Conservation (phyloP, 352 stramenopile species). For the Phytophthora uliginosa region DNA sequence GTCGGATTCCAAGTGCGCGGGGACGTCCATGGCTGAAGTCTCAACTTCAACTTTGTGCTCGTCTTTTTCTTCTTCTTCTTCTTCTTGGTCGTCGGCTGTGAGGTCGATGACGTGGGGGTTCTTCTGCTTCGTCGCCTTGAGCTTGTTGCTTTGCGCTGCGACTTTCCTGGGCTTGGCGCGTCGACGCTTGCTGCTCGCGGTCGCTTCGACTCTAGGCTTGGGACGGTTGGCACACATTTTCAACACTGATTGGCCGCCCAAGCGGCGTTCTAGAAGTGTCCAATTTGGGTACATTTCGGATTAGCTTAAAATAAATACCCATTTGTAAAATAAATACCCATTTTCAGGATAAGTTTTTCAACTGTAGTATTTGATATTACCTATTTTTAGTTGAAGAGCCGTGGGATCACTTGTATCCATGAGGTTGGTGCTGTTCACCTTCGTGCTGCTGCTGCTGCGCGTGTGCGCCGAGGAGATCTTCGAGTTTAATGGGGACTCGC, state of each 20-base stretch:
- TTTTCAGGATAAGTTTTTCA: too few species aligned
- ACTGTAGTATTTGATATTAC: too few species aligned
- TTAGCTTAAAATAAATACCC: too few species aligned
- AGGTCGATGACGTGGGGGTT: conserved; percentile 32
- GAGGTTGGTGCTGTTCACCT: neutral
- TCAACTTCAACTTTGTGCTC: conserved; percentile 7
- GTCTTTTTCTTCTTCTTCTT: neutral
- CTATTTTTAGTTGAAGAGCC: neutral
- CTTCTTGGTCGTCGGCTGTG: conserved; percentile 4
- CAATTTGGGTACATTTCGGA: neutral
- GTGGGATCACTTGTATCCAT: neutral
- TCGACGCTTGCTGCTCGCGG: conserved; percentile 10
- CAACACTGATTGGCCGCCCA: conserved; percentile 21
- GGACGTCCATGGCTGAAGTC: conserved; percentile 13
- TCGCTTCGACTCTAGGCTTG: conserved; percentile 17
- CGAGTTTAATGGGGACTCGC: conserved; percentile 65
- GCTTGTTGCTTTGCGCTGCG: neutral
- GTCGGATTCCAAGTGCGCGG: conserved; percentile 68
- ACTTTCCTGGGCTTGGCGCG: conserved; percentile 13
- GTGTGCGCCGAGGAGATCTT: conserved; percentile 53
- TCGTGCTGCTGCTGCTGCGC: conserved; percentile 10
- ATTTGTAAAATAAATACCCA: too few species aligned
- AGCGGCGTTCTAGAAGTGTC: conserved; percentile 31
- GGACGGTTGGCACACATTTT: conserved; percentile 29
- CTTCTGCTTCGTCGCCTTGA: neutral